phyloP scores from a whole-genome alignment of 2,329 filamentous ascomycete genomes.

The Stagonosporopsis cucurbitacearum region DNA sequence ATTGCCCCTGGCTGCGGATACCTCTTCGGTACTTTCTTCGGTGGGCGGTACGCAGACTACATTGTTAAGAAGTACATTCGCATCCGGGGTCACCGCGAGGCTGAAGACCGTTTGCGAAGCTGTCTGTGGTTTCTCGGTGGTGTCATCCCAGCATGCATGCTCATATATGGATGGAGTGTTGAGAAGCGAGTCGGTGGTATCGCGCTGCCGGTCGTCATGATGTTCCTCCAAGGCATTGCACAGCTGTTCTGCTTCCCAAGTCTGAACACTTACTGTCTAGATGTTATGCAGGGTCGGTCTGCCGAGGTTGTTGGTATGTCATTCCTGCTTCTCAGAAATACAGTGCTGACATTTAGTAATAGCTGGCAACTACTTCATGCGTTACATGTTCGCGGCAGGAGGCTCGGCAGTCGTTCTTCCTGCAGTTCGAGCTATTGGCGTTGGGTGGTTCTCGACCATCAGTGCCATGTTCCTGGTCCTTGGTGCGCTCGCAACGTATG shows the following conservation, averaged over 20 bases:
- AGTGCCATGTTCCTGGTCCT: constrained; percentile 63
- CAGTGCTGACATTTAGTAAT: constrained; percentile 16
- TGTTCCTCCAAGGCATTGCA: constrained; percentile 76
- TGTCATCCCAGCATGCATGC: constrained; percentile 66
- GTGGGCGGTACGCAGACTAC: constrained; percentile 74
- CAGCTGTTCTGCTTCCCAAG: constrained; percentile 79
- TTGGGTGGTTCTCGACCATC: constrained; percentile 82
- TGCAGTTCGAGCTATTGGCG: constrained; percentile 74
- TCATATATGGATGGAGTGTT: constrained; percentile 72
- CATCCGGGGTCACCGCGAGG: constrained; percentile 66
- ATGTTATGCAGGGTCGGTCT: constrained; percentile 75
- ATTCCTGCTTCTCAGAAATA: neutral
- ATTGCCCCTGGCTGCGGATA: constrained; percentile 76
- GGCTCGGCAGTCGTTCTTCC: constrained; percentile 76
- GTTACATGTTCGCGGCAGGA: constrained; percentile 76
- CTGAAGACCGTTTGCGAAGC: constrained; percentile 70
- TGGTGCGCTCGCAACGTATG: constrained; percentile 55
- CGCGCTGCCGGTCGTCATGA: constrained; percentile 70
- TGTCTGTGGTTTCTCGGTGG: constrained; percentile 62
- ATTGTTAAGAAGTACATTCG: constrained; percentile 69
- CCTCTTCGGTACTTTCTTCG: constrained; percentile 71
- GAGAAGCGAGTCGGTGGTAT: constrained; percentile 63
- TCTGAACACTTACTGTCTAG: constrained; percentile 80
- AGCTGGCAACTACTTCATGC: constrained; percentile 79
- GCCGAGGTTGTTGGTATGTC: constrained; percentile 69